Evolutionary conservation across 1,284 basidiomycete species (phyloP), one percentile per base, ranked within the genome.

Genomic region (Puccinia brachypodii): DNA sequence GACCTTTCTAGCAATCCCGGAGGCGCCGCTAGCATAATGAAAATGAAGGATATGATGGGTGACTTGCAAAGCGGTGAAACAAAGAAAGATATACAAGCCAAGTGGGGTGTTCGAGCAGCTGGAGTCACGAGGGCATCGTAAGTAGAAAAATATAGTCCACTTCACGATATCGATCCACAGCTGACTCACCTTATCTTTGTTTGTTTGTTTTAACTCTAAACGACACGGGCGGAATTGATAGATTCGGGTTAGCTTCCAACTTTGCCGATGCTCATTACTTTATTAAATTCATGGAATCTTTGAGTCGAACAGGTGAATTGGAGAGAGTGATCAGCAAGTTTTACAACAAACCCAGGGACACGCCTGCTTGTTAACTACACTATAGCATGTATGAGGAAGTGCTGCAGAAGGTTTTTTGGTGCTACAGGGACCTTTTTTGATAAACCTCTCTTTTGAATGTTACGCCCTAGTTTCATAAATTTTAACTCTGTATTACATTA

Each of bases 71-170:
- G 44, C 36, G 76, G 76, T n/a, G 38, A 77, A 77, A 77, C 76
- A 1, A 77, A 77, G 76, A 66, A 77, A 77, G 76, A 77, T 40
- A 77, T 77, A 19, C 76, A 77, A 68, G 36, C 44, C 28, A 77
- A 77, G 22, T 77, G 76, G 76, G 76, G 76, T 66, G 76, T 77
- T 16, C 56, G 76, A 66, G 76, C 76, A 47, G 76, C 76, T 53
- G 76, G 76, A 28, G 60, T 77, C 19, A 77, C 76, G 28, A 77
- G 76, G 33, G 76, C 50, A 50, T 77, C 76, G 76, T 77, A 33
- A 77, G 76, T 69, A 16, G 4, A 6, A 25, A 68, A 19, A 1
- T 3, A 6, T 16, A 42, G 58, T 60, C 40, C 19, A 40, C 22
- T 56, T 60, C 2, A 64, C 3, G 31, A 64, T 11, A 25, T 42